These are phyloP conservation scores for Articulospora tetracladia DNA, from an alignment of 495 filamentous ascomycete genomes.

Conservation along the genomic window DNA sequence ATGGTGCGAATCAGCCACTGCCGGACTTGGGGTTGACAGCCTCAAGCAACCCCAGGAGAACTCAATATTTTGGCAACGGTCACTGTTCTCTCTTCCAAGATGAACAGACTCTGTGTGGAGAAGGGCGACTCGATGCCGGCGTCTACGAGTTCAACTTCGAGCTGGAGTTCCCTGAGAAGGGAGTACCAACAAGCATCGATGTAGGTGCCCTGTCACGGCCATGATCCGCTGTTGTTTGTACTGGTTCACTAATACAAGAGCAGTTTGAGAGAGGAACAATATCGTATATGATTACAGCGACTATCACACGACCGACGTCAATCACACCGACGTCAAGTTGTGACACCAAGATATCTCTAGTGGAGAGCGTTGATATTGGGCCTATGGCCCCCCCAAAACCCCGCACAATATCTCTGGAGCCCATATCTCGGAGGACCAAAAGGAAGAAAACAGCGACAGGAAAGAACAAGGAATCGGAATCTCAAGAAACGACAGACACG, in stretches of 20 bases:
- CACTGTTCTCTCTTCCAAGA: slow-evolving; percentile 86
- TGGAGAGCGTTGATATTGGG: slow-evolving; percentile 68
- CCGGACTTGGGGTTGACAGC: slow-evolving; percentile 38
- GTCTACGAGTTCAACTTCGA: slow-evolving; percentile 93
- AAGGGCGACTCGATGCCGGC: slow-evolving; percentile 79
- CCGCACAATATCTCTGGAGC: slow-evolving; percentile 77
- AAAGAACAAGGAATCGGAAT: slow-evolving; percentile 12
- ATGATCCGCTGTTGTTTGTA: slow-evolving; percentile 22
- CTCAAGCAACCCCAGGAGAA: slow-evolving; percentile 47
- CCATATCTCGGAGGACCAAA: slow-evolving; percentile 38
- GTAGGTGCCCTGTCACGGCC: slow-evolving; percentile 47
- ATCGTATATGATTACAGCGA: slow-evolving; percentile 84
- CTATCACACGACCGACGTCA: slow-evolving; percentile 83
- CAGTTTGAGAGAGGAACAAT: slow-evolving; percentile 96
- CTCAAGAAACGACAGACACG: slow-evolving; percentile 10
- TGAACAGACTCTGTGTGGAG: slow-evolving; percentile 84
- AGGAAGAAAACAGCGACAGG: slow-evolving; percentile 24
- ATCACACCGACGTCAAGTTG: slow-evolving; percentile 75
- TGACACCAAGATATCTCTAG: slow-evolving; percentile 72
- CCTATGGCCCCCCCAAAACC: slow-evolving; percentile 56
- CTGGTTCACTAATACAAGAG: slow-evolving; percentile 4
- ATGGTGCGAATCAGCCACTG: slow-evolving; percentile 56
- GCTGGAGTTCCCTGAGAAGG: slow-evolving; percentile 69
- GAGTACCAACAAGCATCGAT: slow-evolving; percentile 89
- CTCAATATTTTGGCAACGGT: slow-evolving; percentile 76